Conservation (phyloP, 768 basidiomycete genomes). For the Mycena galopus region DNA sequence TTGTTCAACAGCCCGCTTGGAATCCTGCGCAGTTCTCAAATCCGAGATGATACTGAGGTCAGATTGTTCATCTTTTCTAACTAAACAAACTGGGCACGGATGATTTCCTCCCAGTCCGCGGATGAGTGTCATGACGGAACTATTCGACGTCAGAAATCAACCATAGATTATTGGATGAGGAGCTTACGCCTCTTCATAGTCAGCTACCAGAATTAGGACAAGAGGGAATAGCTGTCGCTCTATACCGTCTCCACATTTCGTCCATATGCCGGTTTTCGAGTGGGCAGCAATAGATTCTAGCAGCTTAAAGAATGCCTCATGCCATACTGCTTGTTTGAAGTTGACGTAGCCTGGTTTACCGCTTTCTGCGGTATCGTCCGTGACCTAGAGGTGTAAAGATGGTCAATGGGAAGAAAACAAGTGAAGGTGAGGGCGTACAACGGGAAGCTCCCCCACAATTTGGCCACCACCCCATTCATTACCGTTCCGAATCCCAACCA, state of each 20-base stretch:
- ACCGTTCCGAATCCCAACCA: slow-evolving; percentile 48
- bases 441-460: slow-evolving; percentile 55
- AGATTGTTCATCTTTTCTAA: neutral
- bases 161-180: slow-evolving; percentile 13
- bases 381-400: slow-evolving; percentile 27
- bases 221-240: slow-evolving; percentile 48
- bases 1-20: slow-evolving; percentile 29
- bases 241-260: slow-evolving; percentile 45
- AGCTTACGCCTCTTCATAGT: slow-evolving; percentile 62
- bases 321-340: slow-evolving; percentile 46
- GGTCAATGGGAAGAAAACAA: too few relatives aligned
- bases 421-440: too few relatives aligned
- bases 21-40: slow-evolving; percentile 8
- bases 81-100: slow-evolving; percentile 34
- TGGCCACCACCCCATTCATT: slow-evolving; percentile 48
- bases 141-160: slow-evolving; percentile 29
- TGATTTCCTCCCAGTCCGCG: slow-evolving; percentile 42
- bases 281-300: slow-evolving; percentile 31
- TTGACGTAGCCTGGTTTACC: slow-evolving; percentile 39
- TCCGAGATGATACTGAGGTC: neutral
- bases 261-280: slow-evolving; percentile 28
- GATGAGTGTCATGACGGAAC: slow-evolving; percentile 55
- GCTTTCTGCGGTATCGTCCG: slow-evolving; percentile 27
- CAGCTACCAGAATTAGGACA: slow-evolving; percentile 54
- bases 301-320: slow-evolving; percentile 40